These are phyloP conservation scores for Leptographium radiaticola DNA, from an alignment of 2,329 filamentous ascomycete species.

Conservation along the genomic window DNA sequence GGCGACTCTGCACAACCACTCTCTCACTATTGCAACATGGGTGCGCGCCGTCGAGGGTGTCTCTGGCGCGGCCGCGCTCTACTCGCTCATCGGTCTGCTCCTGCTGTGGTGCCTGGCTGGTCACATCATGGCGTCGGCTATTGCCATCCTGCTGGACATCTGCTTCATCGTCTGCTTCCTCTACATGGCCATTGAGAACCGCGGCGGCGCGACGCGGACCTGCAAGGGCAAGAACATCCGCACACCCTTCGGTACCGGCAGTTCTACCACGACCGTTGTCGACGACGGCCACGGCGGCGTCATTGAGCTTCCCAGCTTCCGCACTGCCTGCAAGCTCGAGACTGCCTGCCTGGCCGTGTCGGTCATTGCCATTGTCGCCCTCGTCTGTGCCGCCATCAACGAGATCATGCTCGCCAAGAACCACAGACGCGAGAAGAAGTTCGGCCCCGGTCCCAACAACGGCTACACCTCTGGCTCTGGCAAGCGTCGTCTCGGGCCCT, in stretches of 20 bases:
- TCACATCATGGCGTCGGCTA: conserved; percentile 54
- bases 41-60: conserved; percentile 67
- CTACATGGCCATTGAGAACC: conserved; percentile 66
- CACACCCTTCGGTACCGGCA: conserved; percentile 57
- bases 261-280: conserved; percentile 33
- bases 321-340: conserved; percentile 57
- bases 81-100: conserved; percentile 58
- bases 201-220: conserved; percentile 46
- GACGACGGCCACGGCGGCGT: conserved; percentile 36
- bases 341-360: conserved; percentile 66
- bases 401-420: conserved; percentile 18
- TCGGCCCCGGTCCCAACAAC: conserved; percentile 27
- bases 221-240: conserved; percentile 47
- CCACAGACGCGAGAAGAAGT: conserved; percentile 24
- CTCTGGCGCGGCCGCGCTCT: conserved; percentile 60
- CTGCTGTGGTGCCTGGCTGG: conserved; percentile 72
- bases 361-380: conserved; percentile 51
- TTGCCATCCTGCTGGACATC: conserved; percentile 65
- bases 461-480: conserved; percentile 25
- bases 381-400: conserved; percentile 14
- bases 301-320: conserved; percentile 31
- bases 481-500: conserved; percentile 18
- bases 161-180: conserved; percentile 66
- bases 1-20: conserved; percentile 52
- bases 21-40: conserved; percentile 48